A percentile compares a stretch with the other conserved stretches of the same genome.
phyloP scores from a whole-genome alignment of 1,284 basidiomycete genomes.

The Hemileia vastatrix region DNA sequence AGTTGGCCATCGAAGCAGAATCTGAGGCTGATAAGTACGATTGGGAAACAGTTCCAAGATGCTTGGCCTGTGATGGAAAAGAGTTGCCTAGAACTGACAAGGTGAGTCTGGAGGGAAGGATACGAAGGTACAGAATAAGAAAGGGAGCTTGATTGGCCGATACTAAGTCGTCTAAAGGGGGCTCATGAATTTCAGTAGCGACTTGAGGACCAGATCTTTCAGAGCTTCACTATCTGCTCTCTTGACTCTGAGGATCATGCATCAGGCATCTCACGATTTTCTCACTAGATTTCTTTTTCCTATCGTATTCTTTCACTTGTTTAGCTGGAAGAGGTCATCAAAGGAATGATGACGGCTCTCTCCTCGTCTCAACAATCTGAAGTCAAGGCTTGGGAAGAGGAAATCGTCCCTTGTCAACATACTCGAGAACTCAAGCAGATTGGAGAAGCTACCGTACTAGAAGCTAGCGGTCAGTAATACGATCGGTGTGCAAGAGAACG shows the following conservation, averaged over 20 bases:
- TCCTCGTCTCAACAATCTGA: constrained; percentile 85
- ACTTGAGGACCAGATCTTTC: too few species aligned
- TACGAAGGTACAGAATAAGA: too few species aligned
- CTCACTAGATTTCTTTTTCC: not conserved
- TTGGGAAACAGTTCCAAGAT: constrained; percentile 58
- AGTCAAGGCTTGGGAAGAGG: constrained; percentile 96
- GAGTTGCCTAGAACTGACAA: too few species aligned
- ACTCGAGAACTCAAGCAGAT: constrained; percentile 67
- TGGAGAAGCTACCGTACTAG: too few species aligned
- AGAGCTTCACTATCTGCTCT: not conserved
- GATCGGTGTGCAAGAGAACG: too few species aligned
- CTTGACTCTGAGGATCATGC: not conserved
- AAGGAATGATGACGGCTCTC: constrained; percentile 68
- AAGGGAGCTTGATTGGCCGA: too few species aligned
- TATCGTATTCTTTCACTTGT: not conserved
- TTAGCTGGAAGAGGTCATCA: constrained; percentile 51
- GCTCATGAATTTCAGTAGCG: too few species aligned
- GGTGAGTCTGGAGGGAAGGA: too few species aligned
- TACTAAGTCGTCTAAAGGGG: too few species aligned
- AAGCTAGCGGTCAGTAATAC: too few species aligned
- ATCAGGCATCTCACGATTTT: not conserved
- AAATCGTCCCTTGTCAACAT: constrained; percentile 78
- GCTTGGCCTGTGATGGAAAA: constrained; percentile 52
- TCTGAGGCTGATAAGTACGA: constrained; percentile 82
- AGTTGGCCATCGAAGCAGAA: constrained; percentile 74